phyloP scores from a whole-genome alignment of 495 filamentous ascomycete species.

The Daldinia grandis region DNA sequence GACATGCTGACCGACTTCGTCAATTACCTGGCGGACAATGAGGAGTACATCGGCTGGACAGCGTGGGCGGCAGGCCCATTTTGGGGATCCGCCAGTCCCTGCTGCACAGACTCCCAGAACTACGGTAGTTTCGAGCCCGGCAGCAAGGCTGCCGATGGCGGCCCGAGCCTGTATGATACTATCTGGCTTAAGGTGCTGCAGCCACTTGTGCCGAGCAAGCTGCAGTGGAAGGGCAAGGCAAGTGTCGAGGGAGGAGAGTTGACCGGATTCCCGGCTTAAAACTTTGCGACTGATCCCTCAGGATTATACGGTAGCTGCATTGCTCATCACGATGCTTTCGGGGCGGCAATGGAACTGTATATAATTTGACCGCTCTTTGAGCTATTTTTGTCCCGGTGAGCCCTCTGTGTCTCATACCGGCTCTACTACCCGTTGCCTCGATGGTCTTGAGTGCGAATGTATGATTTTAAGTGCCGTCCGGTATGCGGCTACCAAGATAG shows the following conservation, averaged over 20 bases:
- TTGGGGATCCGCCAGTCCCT: slow-evolving; percentile 57
- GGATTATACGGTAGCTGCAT: background rate
- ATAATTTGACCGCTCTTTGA: background rate
- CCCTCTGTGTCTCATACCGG: background rate
- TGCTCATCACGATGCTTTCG: background rate
- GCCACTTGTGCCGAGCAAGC: slow-evolving; percentile 52
- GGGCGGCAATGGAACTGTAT: background rate
- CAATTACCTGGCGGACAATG: slow-evolving; percentile 59
- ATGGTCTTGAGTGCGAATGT: background rate
- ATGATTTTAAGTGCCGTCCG: background rate
- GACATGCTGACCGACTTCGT: slow-evolving; percentile 54
- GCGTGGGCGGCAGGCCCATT: slow-evolving; percentile 63
- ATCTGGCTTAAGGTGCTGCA: slow-evolving; percentile 56
- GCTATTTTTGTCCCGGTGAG: background rate
- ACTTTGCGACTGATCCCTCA: background rate
- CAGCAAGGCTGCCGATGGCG: slow-evolving; percentile 54
- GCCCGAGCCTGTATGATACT: slow-evolving; percentile 55
- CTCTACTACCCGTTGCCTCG: background rate
- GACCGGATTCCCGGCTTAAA: slow-evolving; percentile 25
- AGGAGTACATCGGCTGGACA: slow-evolving; percentile 63
- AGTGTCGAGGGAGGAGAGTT: slow-evolving; percentile 48
- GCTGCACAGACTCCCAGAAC: slow-evolving; percentile 56
- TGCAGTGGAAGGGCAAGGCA: slow-evolving; percentile 53
- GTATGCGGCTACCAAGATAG: too few species aligned
- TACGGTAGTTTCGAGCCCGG: slow-evolving; percentile 58